Evolutionary conservation across 441 rosid species (phyloP), one percentile per base, ranked within the genome.

Genomic region (Gossypium schwendimanii): DNA sequence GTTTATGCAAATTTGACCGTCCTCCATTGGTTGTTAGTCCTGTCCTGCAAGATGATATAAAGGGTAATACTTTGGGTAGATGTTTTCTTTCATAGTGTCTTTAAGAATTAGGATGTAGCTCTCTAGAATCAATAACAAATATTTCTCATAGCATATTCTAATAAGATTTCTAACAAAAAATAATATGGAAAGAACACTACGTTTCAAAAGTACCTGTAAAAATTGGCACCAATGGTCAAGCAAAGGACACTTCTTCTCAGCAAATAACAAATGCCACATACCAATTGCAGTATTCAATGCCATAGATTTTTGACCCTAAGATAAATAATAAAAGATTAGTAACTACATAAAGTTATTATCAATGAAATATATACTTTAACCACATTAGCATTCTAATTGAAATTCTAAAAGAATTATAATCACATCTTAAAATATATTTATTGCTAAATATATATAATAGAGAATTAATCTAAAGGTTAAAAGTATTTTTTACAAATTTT

Each of bases 231-330:
- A 92, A 66, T 91, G 93, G 73, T 89, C 91, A 61, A 89, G 89
- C 75, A 92, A 65, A 2, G 95, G 90, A 93, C 97, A 91, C 44
- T 85, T 93, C 75, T 81, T 92, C 77, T 94, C 97, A 78, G 97
- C 93, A 81, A 94, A 91, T 28, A 94, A 81, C 82, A 91, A 80
- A 74, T 89, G 97, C 98, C 99, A 94, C 98, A 94, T 92, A 47
- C 97, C 99, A 58, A 95, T 95, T 57, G 97, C 97, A 17, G 97
- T 90, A 83, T 95, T 98, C 81, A 95, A 76, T 65, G 99, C 99
- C 68, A 95, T 84, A 64, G 98, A 93, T 76, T 95, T 95, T 79
- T 95, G 97, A 73, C 99, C 99, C 98, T 95, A 86, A 72, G 74
- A 69, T 41, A 20, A 60, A 50, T n/a, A 73, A 63, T 31, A 20